A percentile compares a stretch with the other conserved stretches of the same genome.
These are phyloP conservation scores for Dittrichia graveolens DNA, from an alignment of 129 eudicot genomes.

Conservation along the genomic window DNA sequence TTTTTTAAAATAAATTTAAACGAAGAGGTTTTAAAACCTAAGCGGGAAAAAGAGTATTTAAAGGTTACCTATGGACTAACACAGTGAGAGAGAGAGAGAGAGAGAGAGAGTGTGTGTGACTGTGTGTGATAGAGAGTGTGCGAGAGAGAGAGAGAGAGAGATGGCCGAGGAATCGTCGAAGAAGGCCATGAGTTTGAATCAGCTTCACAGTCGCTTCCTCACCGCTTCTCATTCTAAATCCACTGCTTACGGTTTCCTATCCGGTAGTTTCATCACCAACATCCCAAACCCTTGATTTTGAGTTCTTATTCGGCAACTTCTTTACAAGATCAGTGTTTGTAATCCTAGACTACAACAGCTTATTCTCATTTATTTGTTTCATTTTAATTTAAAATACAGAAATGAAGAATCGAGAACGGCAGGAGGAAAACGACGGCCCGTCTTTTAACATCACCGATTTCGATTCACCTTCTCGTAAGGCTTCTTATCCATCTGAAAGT, in stretches of 20 bases:
- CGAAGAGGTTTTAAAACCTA: too few species aligned
- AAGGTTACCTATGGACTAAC: too few species aligned
- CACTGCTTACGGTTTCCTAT: conserved; percentile 28
- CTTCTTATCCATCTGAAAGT: conserved; percentile 6
- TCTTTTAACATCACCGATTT: conserved; percentile 47
- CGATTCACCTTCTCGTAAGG: conserved; percentile 50
- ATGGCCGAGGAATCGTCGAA: conserved; percentile 53
- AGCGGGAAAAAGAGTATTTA: too few species aligned
- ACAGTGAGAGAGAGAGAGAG: not conserved
- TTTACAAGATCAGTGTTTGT: not conserved
- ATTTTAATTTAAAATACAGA: conserved; percentile 17
- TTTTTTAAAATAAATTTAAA: too few species aligned
- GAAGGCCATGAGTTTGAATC: conserved; percentile 73
- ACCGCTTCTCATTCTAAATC: conserved; percentile 52
- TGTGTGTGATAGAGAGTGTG: too few species aligned
- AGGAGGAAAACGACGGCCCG: conserved; percentile 44
- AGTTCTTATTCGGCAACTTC: not conserved
- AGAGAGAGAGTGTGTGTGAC: too few species aligned
- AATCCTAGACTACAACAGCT: not conserved
- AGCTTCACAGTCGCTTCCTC: conserved; percentile 63
- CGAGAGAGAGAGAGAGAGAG: not conserved
- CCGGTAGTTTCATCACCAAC: conserved; percentile 20
- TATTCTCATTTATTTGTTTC: not conserved
- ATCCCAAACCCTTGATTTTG: not conserved
- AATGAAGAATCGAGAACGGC: conserved; percentile 35